phyloP scores from a whole-genome alignment of 148 eudicot genomes.

The Spergularia marina region DNA sequence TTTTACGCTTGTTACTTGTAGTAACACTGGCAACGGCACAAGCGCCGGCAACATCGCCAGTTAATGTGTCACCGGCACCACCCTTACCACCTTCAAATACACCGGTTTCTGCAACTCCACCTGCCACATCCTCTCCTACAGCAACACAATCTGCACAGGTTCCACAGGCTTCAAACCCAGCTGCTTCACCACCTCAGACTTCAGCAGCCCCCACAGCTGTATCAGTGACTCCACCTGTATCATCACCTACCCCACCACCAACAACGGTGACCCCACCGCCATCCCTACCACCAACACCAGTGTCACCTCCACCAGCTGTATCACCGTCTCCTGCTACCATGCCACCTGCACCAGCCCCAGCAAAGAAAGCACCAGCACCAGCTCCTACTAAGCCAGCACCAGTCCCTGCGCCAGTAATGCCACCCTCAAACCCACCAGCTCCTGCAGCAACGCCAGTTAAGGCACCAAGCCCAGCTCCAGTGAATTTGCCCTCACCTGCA shows the following conservation, averaged over 20 bases:
- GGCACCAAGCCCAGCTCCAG: slow-evolving; percentile 30
- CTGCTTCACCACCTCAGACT: slow-evolving; percentile 17
- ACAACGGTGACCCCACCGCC: slow-evolving; percentile 27
- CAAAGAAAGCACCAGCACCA: slow-evolving; percentile 12
- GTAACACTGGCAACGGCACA: slow-evolving; percentile 48
- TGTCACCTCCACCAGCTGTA: slow-evolving; percentile 23
- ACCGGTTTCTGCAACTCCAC: slow-evolving; percentile 31
- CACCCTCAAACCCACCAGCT: slow-evolving; percentile 26
- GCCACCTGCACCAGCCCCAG: slow-evolving; percentile 31
- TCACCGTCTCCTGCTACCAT: slow-evolving; percentile 21
- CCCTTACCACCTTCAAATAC: slow-evolving; percentile 41
- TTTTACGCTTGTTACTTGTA: slow-evolving; percentile 34
- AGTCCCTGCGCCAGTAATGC: slow-evolving; percentile 18
- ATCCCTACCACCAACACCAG: slow-evolving; percentile 32
- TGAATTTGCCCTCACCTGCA: slow-evolving; percentile 41
- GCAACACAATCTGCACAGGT: slow-evolving; percentile 20
- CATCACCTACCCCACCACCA: slow-evolving; percentile 30
- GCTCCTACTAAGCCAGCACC: slow-evolving; percentile 25
- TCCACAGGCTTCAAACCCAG: neutral
- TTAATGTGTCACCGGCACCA: slow-evolving; percentile 35
- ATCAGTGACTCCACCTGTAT: slow-evolving; percentile 31
- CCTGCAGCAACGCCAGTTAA: slow-evolving; percentile 20
- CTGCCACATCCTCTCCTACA: slow-evolving; percentile 22
- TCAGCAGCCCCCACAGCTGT: slow-evolving; percentile 33
- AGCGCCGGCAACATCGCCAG: slow-evolving; percentile 62